A percentile compares a stretch with the other conserved stretches of the same genome.
phyloP scores from a whole-genome alignment of 2,329 filamentous ascomycete genomes.

The Aspergillus quadrilineatus region DNA sequence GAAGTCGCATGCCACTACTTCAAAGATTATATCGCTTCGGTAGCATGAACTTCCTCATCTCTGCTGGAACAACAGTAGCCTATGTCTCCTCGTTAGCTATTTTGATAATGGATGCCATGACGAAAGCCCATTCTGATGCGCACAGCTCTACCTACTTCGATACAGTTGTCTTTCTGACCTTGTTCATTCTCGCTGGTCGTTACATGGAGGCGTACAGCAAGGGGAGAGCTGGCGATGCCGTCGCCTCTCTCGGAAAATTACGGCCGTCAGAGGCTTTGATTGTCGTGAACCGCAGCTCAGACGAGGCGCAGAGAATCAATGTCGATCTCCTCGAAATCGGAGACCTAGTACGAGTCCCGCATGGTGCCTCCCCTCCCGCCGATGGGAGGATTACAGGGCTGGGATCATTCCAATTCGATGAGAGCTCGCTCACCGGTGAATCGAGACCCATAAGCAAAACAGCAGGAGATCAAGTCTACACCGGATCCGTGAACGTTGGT shows the following conservation, averaged over 20 bases:
- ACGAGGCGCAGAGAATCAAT: conserved; percentile 45
- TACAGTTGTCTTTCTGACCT: conserved; percentile 84
- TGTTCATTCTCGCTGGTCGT: conserved; percentile 72
- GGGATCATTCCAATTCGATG: conserved; percentile 72
- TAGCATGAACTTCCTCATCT: conserved; percentile 95
- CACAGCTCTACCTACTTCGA: conserved; percentile 76
- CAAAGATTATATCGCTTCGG: conserved; percentile 87
- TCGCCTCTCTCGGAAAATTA: conserved; percentile 74
- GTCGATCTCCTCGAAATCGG: conserved; percentile 73
- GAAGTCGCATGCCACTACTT: conserved; percentile 69
- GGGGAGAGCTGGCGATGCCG: conserved; percentile 81
- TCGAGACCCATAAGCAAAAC: conserved; percentile 47
- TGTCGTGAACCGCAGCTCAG: conserved; percentile 39
- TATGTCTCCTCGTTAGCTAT: conserved; percentile 80
- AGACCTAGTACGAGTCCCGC: conserved; percentile 70
- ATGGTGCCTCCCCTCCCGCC: conserved; percentile 80
- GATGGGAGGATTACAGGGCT: conserved; percentile 64
- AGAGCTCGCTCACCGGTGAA: conserved; percentile 76
- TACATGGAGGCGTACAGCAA: conserved; percentile 80
- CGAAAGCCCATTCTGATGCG: conserved; percentile 43
- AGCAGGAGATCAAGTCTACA: conserved; percentile 44
- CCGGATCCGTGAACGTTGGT: conserved; percentile 50
- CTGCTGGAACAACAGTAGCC: conserved; percentile 80
- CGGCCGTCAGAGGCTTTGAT: conserved; percentile 74
- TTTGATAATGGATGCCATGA: conserved; percentile 60